phyloP scores from a whole-genome alignment of 148 eudicot genomes.

The Pouteria glomerata region DNA sequence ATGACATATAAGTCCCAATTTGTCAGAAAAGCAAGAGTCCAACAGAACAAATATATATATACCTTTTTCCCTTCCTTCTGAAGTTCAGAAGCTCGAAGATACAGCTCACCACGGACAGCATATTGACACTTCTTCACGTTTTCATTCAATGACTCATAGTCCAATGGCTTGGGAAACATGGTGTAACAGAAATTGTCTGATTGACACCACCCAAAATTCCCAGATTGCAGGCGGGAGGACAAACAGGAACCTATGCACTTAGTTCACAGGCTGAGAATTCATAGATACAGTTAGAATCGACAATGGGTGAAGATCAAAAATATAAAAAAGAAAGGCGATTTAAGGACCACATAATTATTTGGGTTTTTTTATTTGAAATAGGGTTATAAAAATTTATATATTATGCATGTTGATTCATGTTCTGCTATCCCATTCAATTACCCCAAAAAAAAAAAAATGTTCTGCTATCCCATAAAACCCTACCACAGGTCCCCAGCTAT shows the following conservation, averaged over 20 bases:
- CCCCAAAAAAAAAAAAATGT: too few relatives aligned
- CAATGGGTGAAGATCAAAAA: background rate
- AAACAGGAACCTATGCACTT: conserved; percentile 12
- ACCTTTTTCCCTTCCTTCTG: conserved; percentile 99
- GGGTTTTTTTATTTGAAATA: background rate
- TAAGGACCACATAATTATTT: background rate
- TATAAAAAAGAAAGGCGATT: background rate
- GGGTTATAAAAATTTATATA: background rate
- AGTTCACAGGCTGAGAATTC: conserved; percentile 28
- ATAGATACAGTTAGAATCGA: background rate
- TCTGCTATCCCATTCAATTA: background rate
- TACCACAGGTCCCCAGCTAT: conserved; percentile 2
- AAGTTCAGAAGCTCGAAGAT: conserved; percentile 98
- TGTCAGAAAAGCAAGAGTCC: background rate
- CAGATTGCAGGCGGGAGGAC: background rate
- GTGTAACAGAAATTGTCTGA: conserved; percentile 7
- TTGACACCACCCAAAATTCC: background rate
- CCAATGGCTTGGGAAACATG: conserved; percentile 77
- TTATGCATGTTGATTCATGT: background rate
- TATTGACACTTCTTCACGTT: conserved; percentile 96
- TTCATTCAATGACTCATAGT: conserved; percentile 79
- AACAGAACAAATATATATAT: background rate
- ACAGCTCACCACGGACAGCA: conserved; percentile 98
- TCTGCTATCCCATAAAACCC: background rate
- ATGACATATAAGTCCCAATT: background rate